Evolutionary conservation across 805 yeast species (phyloP), one percentile per base, ranked within the genome.

Genomic region (Nakazawaea molendinolei): DNA sequence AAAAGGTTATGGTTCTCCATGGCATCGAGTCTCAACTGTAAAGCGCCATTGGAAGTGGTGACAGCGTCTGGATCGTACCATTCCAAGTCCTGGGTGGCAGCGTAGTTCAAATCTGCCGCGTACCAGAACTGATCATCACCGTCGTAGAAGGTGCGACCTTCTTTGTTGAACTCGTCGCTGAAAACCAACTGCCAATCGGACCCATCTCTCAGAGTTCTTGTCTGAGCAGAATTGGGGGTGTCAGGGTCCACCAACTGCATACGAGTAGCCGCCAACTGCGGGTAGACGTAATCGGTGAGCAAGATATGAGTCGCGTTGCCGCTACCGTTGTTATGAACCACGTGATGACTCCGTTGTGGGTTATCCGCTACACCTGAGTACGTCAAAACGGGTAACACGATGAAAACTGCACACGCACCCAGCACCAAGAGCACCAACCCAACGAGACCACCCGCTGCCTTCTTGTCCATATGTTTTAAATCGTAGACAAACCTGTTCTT

Each of bases 361-460:
- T 37, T 52, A 8, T 26, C 10, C 15, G 71, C 60, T 16, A 69
- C 71, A 35, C 90, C 89, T 3, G 92, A 64, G 57, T 68, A 86
- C 1, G 94, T 83, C 36, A 86, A 56, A 4, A 76, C 85, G 1
- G 95, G 95, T 40, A 81, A 58, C 5, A 85, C 58, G 33, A 86
- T 63, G 50, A 86, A 84, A 3, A 86, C 55, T 9, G 66, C 68
- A 8, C 74, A 47, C 5, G 74, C 79, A 21, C 76, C 86, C 3
- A 75, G 34, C 21, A 76, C 56, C 33, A 85, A 58, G 3, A 64
- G 40, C 12, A 77, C 27, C 22, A 85, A 44, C 12, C 81, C 79
- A 12, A 69, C 23, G 28, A 75, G 51, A 2, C 84, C 84, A 43
- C 74, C 71, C n/a, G 65, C 51, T 1, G 82, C 71, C 44, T 73